Evolutionary conservation across 1,139 yeast species (phyloP).

Genomic region (Arxiozyma bovina): DNA sequence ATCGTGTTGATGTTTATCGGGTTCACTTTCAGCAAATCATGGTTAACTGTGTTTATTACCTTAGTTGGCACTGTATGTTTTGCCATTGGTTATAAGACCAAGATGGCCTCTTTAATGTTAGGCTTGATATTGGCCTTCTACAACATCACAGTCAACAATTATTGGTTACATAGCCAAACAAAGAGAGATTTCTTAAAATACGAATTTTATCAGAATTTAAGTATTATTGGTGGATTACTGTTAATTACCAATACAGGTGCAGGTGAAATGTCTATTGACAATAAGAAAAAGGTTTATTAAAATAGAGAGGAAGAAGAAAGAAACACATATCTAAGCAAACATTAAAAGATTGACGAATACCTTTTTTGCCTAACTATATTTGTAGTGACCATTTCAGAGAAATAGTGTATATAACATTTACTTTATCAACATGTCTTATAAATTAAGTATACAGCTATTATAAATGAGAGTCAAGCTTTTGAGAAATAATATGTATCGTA

Average conservation of each 20-base stretch:
- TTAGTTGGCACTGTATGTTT: slow-evolving; percentile 71
- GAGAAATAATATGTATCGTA: not conserved
- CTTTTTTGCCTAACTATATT: not conserved
- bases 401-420: too few relatives aligned
- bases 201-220: slow-evolving; percentile 89
- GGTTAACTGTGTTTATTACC: slow-evolving; percentile 59
- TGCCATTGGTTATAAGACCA: slow-evolving; percentile 88
- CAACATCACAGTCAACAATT: slow-evolving; percentile 75
- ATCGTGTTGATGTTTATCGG: slow-evolving; percentile 80
- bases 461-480: not conserved
- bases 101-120: slow-evolving; percentile 73
- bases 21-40: slow-evolving; percentile 68
- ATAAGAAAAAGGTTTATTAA: slow-evolving; percentile 70
- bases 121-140: slow-evolving; percentile 66
- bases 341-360: not conserved
- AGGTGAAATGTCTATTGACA: slow-evolving; percentile 88
- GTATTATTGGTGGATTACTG: slow-evolving; percentile 89
- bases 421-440: not conserved
- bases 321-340: not conserved
- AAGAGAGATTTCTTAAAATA: slow-evolving; percentile 85
- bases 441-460: too few relatives aligned
- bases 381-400: too few relatives aligned
- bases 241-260: slow-evolving; percentile 94
- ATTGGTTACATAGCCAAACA: slow-evolving; percentile 68
- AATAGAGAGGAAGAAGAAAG: not conserved